Conservation (phyloP, 345 rosid genomes). For the Hypericum androsaemum region DNA sequence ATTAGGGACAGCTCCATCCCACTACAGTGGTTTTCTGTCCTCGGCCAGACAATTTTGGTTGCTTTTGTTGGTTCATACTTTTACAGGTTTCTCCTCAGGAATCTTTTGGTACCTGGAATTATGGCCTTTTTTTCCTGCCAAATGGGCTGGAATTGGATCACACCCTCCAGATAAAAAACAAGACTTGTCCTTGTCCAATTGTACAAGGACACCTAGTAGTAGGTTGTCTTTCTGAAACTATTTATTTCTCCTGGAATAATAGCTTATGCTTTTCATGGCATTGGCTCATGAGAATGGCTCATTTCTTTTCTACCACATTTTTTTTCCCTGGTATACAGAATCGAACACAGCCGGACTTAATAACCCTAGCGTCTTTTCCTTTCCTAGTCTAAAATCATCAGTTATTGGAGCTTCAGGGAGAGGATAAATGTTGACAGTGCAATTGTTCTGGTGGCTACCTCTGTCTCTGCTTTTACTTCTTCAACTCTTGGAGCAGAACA, state of each 20-base stretch:
- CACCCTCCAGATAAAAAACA: constrained; percentile 7
- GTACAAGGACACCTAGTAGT: constrained; percentile 18
- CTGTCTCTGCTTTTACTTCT: constrained; percentile 28
- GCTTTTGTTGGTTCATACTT: constrained; percentile 9
- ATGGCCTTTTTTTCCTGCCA: constrained; percentile 10
- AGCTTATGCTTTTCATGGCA: too few relatives aligned
- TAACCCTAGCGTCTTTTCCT: too few relatives aligned
- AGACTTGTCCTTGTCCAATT: constrained; percentile 21
- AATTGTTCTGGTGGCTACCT: constrained; percentile 28
- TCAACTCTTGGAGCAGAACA: constrained; percentile 24
- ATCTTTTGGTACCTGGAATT: constrained; percentile 25
- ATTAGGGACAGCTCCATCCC: not conserved
- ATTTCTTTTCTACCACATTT: too few relatives aligned
- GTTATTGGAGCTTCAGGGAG: not conserved
- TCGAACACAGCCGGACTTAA: too few relatives aligned
- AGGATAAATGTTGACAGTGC: constrained; percentile 26
- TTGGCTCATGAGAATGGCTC: too few relatives aligned
- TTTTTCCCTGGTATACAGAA: too few relatives aligned
- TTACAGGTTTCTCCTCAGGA: constrained; percentile 17
- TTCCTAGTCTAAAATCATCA: not conserved
- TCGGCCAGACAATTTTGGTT: constrained; percentile 7
- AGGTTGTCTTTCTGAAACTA: constrained; percentile 1
- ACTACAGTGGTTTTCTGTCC: constrained; percentile 1
- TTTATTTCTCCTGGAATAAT: too few relatives aligned
- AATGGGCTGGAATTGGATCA: constrained; percentile 7